A percentile compares a stretch with the other conserved stretches of the same genome.
Evolutionary conservation across 257 asterid species (phyloP).

Genomic region (Nicotiana undulata): DNA sequence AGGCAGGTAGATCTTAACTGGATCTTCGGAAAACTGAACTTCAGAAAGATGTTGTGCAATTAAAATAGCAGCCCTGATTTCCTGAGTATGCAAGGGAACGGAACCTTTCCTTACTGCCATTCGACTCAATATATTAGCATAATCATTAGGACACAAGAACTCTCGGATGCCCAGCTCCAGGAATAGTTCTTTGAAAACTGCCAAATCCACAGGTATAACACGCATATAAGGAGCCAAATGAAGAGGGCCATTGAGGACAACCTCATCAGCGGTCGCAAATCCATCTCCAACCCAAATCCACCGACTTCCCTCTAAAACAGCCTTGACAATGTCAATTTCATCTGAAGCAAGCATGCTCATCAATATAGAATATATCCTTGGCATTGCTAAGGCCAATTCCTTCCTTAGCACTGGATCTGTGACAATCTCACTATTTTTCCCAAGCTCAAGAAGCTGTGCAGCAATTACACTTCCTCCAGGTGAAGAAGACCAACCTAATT

Average conservation of each 20-base stretch:
- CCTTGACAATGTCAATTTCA: conserved; percentile 87
- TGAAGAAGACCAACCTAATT: conserved; percentile 87
- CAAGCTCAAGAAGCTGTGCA: conserved; percentile 97
- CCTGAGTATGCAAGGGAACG: conserved; percentile 67
- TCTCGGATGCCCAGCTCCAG: conserved; percentile 83
- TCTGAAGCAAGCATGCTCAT: conserved; percentile 66
- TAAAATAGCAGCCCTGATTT: conserved; percentile 73
- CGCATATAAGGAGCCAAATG: conserved; percentile 95
- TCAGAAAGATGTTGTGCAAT: conserved; percentile 90
- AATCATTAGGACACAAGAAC: conserved; percentile 63
- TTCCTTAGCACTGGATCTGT: conserved; percentile 68
- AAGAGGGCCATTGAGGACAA: conserved; percentile 90
- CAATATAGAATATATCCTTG: conserved; percentile 75
- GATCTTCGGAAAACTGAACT: conserved; percentile 53
- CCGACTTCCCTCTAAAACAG: conserved; percentile 86
- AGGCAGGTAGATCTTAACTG: conserved; percentile 63
- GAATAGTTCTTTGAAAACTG: conserved; percentile 80
- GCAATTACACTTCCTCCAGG: conserved; percentile 95
- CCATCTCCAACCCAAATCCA: conserved; percentile 99
- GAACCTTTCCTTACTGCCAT: conserved; percentile 70
- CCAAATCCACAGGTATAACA: conserved; percentile 85
- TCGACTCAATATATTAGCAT: conserved; percentile 65
- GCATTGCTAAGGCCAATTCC: conserved; percentile 90
- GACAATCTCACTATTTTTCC: conserved; percentile 80
- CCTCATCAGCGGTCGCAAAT: conserved; percentile 80